Conservation (phyloP, 805 yeast species). For the Barnettozyma siamensis region DNA sequence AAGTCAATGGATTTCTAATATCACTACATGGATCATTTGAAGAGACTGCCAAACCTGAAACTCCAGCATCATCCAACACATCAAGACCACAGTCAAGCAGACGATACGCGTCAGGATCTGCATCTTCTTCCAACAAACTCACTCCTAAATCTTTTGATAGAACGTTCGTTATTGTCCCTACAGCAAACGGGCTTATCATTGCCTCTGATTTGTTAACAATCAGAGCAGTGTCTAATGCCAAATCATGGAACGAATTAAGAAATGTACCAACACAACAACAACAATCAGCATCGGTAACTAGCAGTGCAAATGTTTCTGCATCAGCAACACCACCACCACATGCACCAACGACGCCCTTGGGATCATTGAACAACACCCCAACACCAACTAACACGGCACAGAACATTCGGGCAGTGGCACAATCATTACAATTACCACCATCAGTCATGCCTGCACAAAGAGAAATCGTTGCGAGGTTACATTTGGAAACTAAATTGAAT, state of each 20-base stretch:
- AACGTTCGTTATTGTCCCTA: slow-evolving; percentile 67
- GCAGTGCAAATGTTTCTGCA: no score
- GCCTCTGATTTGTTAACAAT: slow-evolving; percentile 80
- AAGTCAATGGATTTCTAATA: slow-evolving; percentile 71
- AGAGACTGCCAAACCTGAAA: slow-evolving; percentile 56
- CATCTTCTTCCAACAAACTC: slow-evolving; percentile 26
- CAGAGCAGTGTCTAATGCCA: slow-evolving; percentile 49
- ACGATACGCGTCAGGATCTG: neutral
- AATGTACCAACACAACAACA: slow-evolving; percentile 11
- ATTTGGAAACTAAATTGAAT: slow-evolving; percentile 68
- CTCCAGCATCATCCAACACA: slow-evolving; percentile 21
- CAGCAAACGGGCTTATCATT: slow-evolving; percentile 65
- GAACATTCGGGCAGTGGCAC: slow-evolving; percentile 25
- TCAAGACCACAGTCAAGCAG: neutral
- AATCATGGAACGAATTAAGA: slow-evolving; percentile 46
- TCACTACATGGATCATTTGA: slow-evolving; percentile 80
- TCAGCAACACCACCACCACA: neutral
- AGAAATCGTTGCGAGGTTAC: slow-evolving; percentile 60
- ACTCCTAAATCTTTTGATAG: slow-evolving; percentile 80
- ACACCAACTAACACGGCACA: slow-evolving; percentile 2
- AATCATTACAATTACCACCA: slow-evolving; percentile 22
- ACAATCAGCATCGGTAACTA: slow-evolving; percentile 5
- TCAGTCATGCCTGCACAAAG: slow-evolving; percentile 43
- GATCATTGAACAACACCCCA: slow-evolving; percentile 1
- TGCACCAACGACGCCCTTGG: slow-evolving; percentile 2